These are phyloP conservation scores for Brettanomyces naardenensis DNA, from an alignment of 805 yeast genomes.

Conservation along the genomic window DNA sequence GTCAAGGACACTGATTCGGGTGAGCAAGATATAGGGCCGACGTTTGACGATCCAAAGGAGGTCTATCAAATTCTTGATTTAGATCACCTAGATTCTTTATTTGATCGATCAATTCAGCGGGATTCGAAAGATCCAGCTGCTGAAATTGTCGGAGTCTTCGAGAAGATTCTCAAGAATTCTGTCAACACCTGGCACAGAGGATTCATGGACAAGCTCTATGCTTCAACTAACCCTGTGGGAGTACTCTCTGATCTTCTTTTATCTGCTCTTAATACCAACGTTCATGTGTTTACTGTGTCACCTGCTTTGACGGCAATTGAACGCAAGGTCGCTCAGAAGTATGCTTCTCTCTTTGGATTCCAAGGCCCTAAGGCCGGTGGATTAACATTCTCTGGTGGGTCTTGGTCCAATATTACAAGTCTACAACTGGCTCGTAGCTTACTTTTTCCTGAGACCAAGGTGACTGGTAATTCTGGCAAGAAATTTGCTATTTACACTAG, in stretches of 20 bases:
- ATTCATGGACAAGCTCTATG: conserved; percentile 75
- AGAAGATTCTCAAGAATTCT: conserved; percentile 53
- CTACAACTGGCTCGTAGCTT: conserved; percentile 68
- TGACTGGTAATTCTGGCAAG: conserved; percentile 42
- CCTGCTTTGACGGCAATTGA: conserved; percentile 75
- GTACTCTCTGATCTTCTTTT: conserved; percentile 63
- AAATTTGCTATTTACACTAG: conserved; percentile 68
- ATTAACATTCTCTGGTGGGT: conserved; percentile 78
- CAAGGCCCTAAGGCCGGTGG: conserved; percentile 59
- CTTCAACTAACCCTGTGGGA: conserved; percentile 82
- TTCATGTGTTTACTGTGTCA: conserved; percentile 80
- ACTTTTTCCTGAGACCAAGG: conserved; percentile 61
- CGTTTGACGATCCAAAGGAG: conserved; percentile 39
- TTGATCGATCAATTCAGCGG: conserved; percentile 14
- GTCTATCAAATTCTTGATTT: conserved; percentile 30
- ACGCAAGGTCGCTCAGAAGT: conserved; percentile 55
- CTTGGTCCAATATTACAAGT: conserved; percentile 78
- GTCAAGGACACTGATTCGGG: conserved; percentile 39
- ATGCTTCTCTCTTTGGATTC: conserved; percentile 62
- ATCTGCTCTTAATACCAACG: conserved; percentile 69
- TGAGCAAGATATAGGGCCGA: conserved; percentile 41
- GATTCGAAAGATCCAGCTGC: conserved; percentile 16
- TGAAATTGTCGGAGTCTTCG: conserved; percentile 42
- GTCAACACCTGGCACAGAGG: conserved; percentile 87
- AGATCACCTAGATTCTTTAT: conserved; percentile 21